phyloP scores from a whole-genome alignment of 2,329 filamentous ascomycete species.

The Fusarium siculi region DNA sequence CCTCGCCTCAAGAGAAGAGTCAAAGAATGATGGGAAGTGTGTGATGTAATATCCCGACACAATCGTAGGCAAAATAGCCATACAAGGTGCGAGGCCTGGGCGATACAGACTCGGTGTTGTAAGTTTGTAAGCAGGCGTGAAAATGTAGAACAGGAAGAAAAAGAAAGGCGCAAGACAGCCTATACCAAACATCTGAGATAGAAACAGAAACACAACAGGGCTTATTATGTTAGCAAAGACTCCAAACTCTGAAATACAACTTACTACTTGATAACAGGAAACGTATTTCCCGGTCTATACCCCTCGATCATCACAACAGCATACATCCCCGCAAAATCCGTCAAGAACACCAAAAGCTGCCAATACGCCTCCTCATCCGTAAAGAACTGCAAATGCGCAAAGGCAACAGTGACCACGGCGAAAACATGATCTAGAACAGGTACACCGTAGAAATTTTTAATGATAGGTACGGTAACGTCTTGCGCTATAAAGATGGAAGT shows the following conservation, averaged over 20 bases:
- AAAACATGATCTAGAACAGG: conserved; percentile 36
- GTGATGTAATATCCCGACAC: conserved; percentile 33
- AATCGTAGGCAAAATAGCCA: conserved; percentile 34
- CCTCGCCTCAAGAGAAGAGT: conserved; percentile 31
- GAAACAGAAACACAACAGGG: conserved; percentile 30
- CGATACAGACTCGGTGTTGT: conserved; percentile 5
- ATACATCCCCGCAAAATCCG: conserved; percentile 44
- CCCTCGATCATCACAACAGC: conserved; percentile 43
- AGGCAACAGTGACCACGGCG: conserved; percentile 28
- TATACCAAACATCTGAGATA: conserved; percentile 38
- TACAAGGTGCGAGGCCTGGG: conserved; percentile 14
- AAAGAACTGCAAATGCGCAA: conserved; percentile 42
- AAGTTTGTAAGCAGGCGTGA: conserved; percentile 31
- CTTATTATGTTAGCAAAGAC: conserved; percentile 1
- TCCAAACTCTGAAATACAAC: neutral
- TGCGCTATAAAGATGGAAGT: conserved; percentile 1
- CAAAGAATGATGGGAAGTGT: conserved; percentile 35
- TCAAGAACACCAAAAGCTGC: conserved; percentile 44
- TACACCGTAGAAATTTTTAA: conserved; percentile 37
- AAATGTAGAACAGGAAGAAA: conserved; percentile 39
- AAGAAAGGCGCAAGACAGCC: conserved; percentile 38
- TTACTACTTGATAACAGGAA: conserved; percentile 40
- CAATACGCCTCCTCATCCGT: conserved; percentile 38
- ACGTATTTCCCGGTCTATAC: conserved; percentile 25
- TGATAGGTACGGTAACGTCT: conserved; percentile 15